A percentile compares a stretch with the other conserved stretches of the same genome.
Conservation (phyloP, 768 basidiomycete genomes). For the Serendipita vermifera region DNA sequence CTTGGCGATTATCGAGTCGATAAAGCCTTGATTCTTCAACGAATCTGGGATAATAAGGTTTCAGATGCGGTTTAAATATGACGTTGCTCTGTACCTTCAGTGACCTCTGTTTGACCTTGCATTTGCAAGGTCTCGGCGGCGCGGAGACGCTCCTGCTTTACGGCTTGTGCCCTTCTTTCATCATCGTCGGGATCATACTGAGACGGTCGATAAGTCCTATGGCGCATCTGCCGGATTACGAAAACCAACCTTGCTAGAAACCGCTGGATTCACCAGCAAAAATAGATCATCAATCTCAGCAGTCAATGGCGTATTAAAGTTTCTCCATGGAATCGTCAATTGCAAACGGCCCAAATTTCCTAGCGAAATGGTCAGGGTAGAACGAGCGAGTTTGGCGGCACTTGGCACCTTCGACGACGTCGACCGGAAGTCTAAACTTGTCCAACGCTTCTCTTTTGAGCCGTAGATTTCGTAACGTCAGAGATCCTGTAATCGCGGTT, state of each 20-base stretch:
- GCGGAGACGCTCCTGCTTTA: conserved; percentile 78
- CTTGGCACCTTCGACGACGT: conserved; percentile 76
- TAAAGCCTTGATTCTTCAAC: conserved; percentile 69
- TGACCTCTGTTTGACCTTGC: conserved; percentile 35
- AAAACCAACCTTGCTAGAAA: conserved; percentile 36
- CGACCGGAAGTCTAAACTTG: conserved; percentile 88
- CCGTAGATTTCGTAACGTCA: conserved; percentile 66
- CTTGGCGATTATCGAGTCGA: conserved; percentile 72
- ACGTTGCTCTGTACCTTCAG: conserved; percentile 12
- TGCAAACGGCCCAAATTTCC: conserved; percentile 81
- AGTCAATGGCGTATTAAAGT: conserved; percentile 82
- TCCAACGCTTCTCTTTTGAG: conserved; percentile 90
- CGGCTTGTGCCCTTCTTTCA: conserved; percentile 62
- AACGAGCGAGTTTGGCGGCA: neutral
- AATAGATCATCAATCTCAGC: conserved; percentile 89
- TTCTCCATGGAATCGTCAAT: conserved; percentile 78
- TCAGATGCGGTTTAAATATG: neutral
- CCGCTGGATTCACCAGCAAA: conserved; percentile 76
- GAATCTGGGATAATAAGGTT: conserved; percentile 29
- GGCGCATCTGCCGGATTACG: neutral
- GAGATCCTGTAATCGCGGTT: conserved; percentile 39
- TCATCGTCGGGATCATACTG: conserved; percentile 68
- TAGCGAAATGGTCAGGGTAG: conserved; percentile 20
- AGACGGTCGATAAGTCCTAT: neutral
- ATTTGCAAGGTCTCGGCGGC: conserved; percentile 77